phyloP scores from a whole-genome alignment of 805 yeast species.

The Starmerella vaccinii region DNA sequence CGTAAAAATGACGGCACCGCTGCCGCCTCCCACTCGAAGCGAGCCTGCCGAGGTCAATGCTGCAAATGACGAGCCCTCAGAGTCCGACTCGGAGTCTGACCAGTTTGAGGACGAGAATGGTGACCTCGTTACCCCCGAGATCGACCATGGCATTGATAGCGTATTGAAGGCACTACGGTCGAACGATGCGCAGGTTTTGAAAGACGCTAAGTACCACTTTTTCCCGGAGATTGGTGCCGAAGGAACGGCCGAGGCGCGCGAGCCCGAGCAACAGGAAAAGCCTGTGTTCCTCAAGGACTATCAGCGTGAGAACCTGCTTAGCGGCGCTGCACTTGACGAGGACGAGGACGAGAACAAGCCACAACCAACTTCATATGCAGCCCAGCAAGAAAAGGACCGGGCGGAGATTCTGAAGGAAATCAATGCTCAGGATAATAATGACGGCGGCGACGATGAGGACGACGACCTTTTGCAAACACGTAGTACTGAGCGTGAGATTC shows the following conservation, averaged over 20 bases:
- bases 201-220: conserved; percentile 61
- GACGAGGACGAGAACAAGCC: conserved; percentile 38
- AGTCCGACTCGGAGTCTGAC: conserved; percentile 32
- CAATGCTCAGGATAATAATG: conserved; percentile 42
- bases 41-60: neutral
- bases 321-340: conserved; percentile 51
- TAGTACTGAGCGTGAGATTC: conserved; percentile 37
- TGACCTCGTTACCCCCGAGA: conserved; percentile 73
- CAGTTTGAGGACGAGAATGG: conserved; percentile 91
- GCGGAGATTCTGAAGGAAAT: conserved; percentile 66
- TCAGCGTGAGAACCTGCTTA: conserved; percentile 72
- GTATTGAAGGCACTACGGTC: conserved; percentile 66
- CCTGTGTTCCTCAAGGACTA: conserved; percentile 88
- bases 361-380: conserved; percentile 50
- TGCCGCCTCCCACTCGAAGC: neutral
- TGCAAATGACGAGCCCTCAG: conserved; percentile 28
- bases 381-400: conserved; percentile 68
- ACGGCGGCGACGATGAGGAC: conserved; percentile 28
- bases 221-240: conserved; percentile 55
- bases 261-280: conserved; percentile 35
- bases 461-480: conserved; percentile 51
- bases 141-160: conserved; percentile 65
- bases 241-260: conserved; percentile 19
- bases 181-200: conserved; percentile 43
- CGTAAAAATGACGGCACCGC: neutral